Conservation (phyloP, 176 grass and related monocot species). For the Paspalum vaginatum region DNA sequence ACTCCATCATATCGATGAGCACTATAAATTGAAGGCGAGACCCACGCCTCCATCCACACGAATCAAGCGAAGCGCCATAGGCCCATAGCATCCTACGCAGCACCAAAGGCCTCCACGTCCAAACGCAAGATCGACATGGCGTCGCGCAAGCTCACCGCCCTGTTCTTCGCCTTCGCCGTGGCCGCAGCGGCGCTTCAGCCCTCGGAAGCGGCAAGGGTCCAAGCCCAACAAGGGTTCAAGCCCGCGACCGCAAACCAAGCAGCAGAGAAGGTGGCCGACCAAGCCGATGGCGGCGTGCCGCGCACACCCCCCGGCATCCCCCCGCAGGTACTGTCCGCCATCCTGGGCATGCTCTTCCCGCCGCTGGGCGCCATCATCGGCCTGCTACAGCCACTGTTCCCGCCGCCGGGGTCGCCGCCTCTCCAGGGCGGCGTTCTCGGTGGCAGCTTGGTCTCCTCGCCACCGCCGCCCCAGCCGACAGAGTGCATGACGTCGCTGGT, state of each 20-base stretch:
- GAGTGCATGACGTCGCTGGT: slow-evolving; percentile 19
- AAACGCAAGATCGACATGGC: background rate
- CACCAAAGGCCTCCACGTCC: background rate
- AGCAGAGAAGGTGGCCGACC: background rate
- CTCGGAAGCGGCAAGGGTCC: background rate
- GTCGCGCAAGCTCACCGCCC: background rate
- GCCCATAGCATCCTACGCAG: no score
- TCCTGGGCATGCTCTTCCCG: background rate
- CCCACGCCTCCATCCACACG: background rate
- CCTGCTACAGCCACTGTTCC: background rate
- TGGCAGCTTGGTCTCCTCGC: background rate
- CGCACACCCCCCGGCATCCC: background rate
- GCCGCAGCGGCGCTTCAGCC: slow-evolving; percentile 1
- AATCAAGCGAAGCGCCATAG: background rate
- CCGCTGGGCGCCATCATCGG: background rate
- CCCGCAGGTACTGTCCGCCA: background rate
- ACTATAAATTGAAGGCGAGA: slow-evolving; percentile 37
- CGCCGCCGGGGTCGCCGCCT: background rate
- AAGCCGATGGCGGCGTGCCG: background rate
- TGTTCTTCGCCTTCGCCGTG: slow-evolving; percentile 15
- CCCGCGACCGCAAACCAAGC: background rate
- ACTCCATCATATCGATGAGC: no score
- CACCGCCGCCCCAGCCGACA: background rate
- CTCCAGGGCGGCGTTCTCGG: background rate
- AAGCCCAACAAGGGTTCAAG: background rate